These are phyloP conservation scores for Solanum microdontum DNA, from an alignment of 257 asterid genomes.

Conservation along the genomic window DNA sequence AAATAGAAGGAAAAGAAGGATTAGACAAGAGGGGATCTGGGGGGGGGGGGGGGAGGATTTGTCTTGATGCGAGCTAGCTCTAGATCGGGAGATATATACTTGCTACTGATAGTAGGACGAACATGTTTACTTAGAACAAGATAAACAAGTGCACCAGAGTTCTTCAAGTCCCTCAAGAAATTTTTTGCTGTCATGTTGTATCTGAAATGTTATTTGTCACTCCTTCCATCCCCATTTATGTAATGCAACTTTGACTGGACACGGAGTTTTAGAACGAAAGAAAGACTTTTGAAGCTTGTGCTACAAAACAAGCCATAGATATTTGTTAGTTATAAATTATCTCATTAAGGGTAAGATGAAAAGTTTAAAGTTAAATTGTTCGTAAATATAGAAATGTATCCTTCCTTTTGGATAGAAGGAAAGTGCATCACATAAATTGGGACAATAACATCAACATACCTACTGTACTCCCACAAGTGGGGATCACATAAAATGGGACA, in stretches of 20 bases:
- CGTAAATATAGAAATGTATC: not conserved
- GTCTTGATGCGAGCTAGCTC: not conserved
- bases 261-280: not conserved
- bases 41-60: not conserved
- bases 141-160: not conserved
- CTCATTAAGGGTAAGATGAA: not conserved
- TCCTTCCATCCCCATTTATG: not conserved
- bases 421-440: not conserved
- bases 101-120: not conserved
- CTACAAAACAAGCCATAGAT: not conserved
- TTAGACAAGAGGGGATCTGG: not conserved
- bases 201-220: not conserved
- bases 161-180: not conserved
- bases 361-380: not conserved
- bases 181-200: not conserved
- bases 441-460: not conserved
- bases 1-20: not conserved
- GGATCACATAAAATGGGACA: not conserved
- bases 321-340: not conserved
- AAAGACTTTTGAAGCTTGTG: not conserved
- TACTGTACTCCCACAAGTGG: not conserved
- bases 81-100: not conserved
- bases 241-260: not conserved
- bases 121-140: not conserved
- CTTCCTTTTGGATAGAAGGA: not conserved